Evolutionary conservation across 768 basidiomycete genomes (phyloP), one percentile per base, ranked within the genome.

Genomic region (Leccinum sublutescens): DNA sequence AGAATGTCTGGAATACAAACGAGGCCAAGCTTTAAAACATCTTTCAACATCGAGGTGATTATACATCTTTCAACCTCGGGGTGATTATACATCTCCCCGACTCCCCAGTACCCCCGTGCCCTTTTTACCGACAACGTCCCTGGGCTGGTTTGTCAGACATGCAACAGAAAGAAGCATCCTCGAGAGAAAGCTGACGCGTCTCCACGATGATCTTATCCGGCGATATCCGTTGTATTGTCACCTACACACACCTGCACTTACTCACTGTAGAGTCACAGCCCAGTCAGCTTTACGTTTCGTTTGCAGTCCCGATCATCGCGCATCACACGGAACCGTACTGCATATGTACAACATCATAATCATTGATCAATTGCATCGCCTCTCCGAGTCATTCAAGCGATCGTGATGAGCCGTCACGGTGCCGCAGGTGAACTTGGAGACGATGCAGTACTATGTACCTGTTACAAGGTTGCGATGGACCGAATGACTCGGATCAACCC

Each of bases 81-180:
- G 4, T 43, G 40, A 43, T 43, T 43, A 43, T 43, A 43, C 40
- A 43, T 43, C 17, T 43, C 40, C 40, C 40, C 9, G 40, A 11
- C 9, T 43, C n/a, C 9, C n/a, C n/a, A 10, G 8, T n/a, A 9
- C n/a, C 38, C 6, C 38, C 34, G 34, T 50, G 50, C 53, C 60
- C 52, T 56, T 50, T 50, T 61, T 61, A n/a, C 19, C n/a, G n/a
- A 43, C 40, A 10, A 9, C n/a, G 17, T 11, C n/a, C 40, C 10
- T 43, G 9, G n/a, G 2, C 14, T 45, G 5, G 23, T 52, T 10
- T n/a, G 19, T 56, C 45, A 53, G 34, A 47, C 36, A 19, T 31
- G 33, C 31, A 50, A 49, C 23, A 17, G 31, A 54, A 54, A 53
- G 49, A 50, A 55, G 29, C 50, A 21, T 34, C 3, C 4, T 40